phyloP scores from a whole-genome alignment of 78 protist genomes.

The Andalucia godoyi region DNA sequence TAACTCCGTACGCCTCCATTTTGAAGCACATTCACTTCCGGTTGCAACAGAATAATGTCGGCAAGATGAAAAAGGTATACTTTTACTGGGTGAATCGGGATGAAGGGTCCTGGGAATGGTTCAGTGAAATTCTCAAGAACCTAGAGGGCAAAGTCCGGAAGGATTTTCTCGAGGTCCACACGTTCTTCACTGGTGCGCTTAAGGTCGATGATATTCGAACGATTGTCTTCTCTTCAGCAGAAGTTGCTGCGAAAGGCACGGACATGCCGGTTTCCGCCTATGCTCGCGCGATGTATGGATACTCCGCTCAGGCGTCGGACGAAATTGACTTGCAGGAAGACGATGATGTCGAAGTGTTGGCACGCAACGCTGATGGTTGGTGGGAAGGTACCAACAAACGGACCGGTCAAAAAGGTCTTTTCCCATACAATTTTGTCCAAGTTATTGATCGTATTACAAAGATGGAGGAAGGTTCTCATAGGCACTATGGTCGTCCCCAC shows the following conservation, averaged over 20 bases:
- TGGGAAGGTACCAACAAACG: background rate
- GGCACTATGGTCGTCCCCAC: slow-evolving; percentile 11
- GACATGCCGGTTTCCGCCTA: background rate
- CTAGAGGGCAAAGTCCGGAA: slow-evolving; percentile 28
- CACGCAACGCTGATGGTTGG: background rate
- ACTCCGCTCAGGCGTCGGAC: slow-evolving; percentile 31
- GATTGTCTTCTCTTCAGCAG: slow-evolving; percentile 41
- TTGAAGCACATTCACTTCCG: slow-evolving; percentile 49
- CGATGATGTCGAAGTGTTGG: background rate
- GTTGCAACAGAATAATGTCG: background rate
- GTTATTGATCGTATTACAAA: background rate
- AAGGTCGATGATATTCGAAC: slow-evolving; percentile 44
- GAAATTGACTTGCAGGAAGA: slow-evolving; percentile 1
- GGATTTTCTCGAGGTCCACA: slow-evolving; percentile 42
- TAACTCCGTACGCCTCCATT: slow-evolving; percentile 82
- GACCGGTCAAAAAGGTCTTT: background rate
- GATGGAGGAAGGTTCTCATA: background rate
- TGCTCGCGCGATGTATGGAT: background rate
- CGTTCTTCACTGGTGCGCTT: slow-evolving; percentile 56
- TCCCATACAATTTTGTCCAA: slow-evolving; percentile 1
- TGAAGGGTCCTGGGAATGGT: slow-evolving; percentile 59
- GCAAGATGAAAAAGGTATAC: slow-evolving; percentile 36
- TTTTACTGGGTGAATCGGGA: slow-evolving; percentile 65
- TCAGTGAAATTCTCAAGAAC: slow-evolving; percentile 18
- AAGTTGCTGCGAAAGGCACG: background rate